Evolutionary conservation across 768 basidiomycete species (phyloP).

Genomic region (Tubosaeta sp.): DNA sequence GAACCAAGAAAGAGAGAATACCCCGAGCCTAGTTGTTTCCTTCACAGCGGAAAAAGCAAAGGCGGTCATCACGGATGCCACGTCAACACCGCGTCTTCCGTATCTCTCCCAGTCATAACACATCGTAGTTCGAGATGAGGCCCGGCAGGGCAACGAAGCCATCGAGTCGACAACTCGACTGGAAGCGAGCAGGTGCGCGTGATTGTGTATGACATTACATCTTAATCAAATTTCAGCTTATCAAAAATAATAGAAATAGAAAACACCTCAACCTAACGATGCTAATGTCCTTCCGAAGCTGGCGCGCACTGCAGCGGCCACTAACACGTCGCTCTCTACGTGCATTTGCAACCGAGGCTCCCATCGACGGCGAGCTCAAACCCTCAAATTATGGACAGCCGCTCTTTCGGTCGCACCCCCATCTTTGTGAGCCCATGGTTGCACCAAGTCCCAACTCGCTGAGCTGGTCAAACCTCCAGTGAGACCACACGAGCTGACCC

Average conservation of each 20-base stretch:
- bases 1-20: slow-evolving; percentile 33
- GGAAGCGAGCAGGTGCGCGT: slow-evolving; percentile 11
- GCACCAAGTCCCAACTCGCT: slow-evolving; percentile 1
- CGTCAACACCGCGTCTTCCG: slow-evolving; percentile 57
- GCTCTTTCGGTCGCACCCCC: slow-evolving; percentile 71
- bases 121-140: slow-evolving; percentile 18
- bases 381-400: slow-evolving; percentile 83
- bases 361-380: slow-evolving; percentile 39
- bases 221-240: neutral
- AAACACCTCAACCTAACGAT: slow-evolving; percentile 1
- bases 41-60: slow-evolving; percentile 67
- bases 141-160: slow-evolving; percentile 16
- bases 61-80: slow-evolving; percentile 60
- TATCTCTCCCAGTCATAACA: slow-evolving; percentile 37
- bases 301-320: slow-evolving; percentile 12
- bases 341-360: slow-evolving; percentile 33
- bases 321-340: slow-evolving; percentile 8
- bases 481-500: slow-evolving; percentile 64
- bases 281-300: slow-evolving; percentile 19
- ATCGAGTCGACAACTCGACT: slow-evolving; percentile 13
- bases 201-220: slow-evolving; percentile 7
- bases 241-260: slow-evolving; percentile 1
- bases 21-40: slow-evolving; percentile 63
- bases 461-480: slow-evolving; percentile 35
- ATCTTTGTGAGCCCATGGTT: slow-evolving; percentile 52